A percentile compares a stretch with the other conserved stretches of the same genome.
These are phyloP conservation scores for Trichoderma semiorbis DNA, from an alignment of 2,329 filamentous ascomycete genomes.

Conservation along the genomic window DNA sequence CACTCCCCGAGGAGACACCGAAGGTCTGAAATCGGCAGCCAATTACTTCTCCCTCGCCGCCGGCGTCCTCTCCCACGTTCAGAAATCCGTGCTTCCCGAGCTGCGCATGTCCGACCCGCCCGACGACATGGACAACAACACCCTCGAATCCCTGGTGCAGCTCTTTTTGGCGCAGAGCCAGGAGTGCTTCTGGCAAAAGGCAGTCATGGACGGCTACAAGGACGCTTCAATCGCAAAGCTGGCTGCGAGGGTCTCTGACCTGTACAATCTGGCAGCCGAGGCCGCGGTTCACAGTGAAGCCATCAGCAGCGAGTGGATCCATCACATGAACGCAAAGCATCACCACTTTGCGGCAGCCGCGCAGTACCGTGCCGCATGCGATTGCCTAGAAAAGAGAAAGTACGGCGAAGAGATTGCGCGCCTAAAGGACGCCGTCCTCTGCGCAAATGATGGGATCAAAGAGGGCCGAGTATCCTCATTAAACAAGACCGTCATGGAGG, in stretches of 20 bases:
- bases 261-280: slow-evolving; percentile 81
- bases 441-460: slow-evolving; percentile 81
- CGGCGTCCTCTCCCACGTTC: slow-evolving; percentile 76
- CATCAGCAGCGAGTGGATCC: slow-evolving; percentile 93
- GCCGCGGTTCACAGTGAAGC: slow-evolving; percentile 84
- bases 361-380: slow-evolving; percentile 85
- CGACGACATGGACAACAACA: slow-evolving; percentile 92
- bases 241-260: slow-evolving; percentile 82
- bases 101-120: slow-evolving; percentile 76
- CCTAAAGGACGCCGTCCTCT: slow-evolving; percentile 74
- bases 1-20: slow-evolving; percentile 71
- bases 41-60: slow-evolving; percentile 88
- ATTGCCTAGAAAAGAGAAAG: slow-evolving; percentile 87
- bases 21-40: slow-evolving; percentile 82
- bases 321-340: slow-evolving; percentile 95
- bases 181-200: slow-evolving; percentile 98
- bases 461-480: slow-evolving; percentile 72
- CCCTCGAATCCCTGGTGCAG: slow-evolving; percentile 76
- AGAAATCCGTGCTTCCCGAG: slow-evolving; percentile 73
- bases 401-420: slow-evolving; percentile 95
- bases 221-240: slow-evolving; percentile 89
- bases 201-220: slow-evolving; percentile 89
- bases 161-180: slow-evolving; percentile 89
- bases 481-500: slow-evolving; percentile 75
- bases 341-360: slow-evolving; percentile 95